These are phyloP conservation scores for Cucumis sativus DNA, from an alignment of 306 rosid species.

Conservation along the genomic window DNA sequence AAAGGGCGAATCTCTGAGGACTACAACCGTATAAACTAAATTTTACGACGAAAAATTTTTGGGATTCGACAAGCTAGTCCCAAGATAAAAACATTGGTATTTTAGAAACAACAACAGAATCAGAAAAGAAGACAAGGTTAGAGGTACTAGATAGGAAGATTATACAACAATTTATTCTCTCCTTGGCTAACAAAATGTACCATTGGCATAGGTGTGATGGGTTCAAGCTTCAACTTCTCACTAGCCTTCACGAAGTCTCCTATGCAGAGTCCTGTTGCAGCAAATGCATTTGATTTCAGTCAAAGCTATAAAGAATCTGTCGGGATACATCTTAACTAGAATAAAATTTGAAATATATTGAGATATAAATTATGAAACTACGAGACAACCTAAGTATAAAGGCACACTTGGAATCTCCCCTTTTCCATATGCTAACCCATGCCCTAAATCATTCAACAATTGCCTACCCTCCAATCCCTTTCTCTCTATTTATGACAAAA, in stretches of 20 bases:
- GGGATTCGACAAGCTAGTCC: slow-evolving; percentile 3
- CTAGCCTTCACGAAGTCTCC: neutral
- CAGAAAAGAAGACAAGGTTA: neutral
- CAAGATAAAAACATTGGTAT: neutral
- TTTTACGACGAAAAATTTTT: neutral
- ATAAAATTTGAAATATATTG: too few species aligned
- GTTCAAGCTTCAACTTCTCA: neutral
- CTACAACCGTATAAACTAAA: neutral
- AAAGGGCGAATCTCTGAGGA: neutral
- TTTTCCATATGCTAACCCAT: too few species aligned
- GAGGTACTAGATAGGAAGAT: slow-evolving; percentile 5
- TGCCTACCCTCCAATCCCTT: too few species aligned
- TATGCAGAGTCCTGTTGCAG: slow-evolving; percentile 3
- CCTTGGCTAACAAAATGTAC: slow-evolving; percentile 8
- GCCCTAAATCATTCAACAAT: too few species aligned
- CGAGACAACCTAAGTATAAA: too few species aligned
- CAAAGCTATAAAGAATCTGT: neutral
- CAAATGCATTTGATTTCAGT: neutral
- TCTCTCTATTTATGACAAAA: too few species aligned
- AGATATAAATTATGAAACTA: too few species aligned
- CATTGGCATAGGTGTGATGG: neutral
- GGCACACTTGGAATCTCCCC: too few species aligned
- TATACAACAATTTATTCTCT: slow-evolving; percentile 2
- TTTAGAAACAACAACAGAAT: neutral
- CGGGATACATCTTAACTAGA: too few species aligned